phyloP scores from a whole-genome alignment of 2,329 filamentous ascomycete genomes.

The Fusarium avenaceum region DNA sequence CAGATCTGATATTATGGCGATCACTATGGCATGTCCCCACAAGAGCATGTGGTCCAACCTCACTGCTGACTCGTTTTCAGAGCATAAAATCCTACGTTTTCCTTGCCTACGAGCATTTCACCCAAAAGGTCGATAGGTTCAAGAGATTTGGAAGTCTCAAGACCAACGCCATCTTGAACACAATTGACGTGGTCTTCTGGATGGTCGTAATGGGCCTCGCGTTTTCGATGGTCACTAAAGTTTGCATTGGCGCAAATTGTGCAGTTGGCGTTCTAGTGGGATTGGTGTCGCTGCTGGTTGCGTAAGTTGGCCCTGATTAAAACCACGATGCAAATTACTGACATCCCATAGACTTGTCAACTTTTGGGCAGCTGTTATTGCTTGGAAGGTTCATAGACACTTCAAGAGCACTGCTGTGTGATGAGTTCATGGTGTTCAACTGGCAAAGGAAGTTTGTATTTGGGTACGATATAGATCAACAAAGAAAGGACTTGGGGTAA shows the following conservation, averaged over 20 bases:
- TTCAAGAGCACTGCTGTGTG: slow-evolving; percentile 3
- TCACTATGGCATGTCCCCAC: slow-evolving; percentile 35
- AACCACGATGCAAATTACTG: accelerated
- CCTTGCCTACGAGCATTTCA: slow-evolving; percentile 34
- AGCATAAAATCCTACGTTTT: slow-evolving; percentile 29
- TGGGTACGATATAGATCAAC: too few relatives aligned
- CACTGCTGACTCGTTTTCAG: background rate
- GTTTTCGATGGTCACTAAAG: slow-evolving; percentile 25
- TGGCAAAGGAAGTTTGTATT: too few relatives aligned
- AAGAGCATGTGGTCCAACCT: too few relatives aligned
- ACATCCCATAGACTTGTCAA: slow-evolving; percentile 1
- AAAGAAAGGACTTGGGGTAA: too few relatives aligned
- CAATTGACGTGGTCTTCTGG: slow-evolving; percentile 48
- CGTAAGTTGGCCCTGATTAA: background rate
- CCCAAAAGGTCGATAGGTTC: slow-evolving; percentile 48
- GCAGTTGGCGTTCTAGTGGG: slow-evolving; percentile 32
- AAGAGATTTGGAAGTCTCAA: slow-evolving; percentile 44
- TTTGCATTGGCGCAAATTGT: slow-evolving; percentile 34
- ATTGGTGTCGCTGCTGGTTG: slow-evolving; percentile 14
- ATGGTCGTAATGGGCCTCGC: slow-evolving; percentile 46
- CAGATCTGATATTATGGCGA: slow-evolving; percentile 35
- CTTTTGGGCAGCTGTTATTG: slow-evolving; percentile 26
- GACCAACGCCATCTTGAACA: slow-evolving; percentile 44
- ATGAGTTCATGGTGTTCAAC: too few relatives aligned
- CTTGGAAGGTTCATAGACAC: slow-evolving; percentile 22